These are phyloP conservation scores for Cytidiella melzeri DNA, from an alignment of 768 basidiomycete species.

Conservation along the genomic window DNA sequence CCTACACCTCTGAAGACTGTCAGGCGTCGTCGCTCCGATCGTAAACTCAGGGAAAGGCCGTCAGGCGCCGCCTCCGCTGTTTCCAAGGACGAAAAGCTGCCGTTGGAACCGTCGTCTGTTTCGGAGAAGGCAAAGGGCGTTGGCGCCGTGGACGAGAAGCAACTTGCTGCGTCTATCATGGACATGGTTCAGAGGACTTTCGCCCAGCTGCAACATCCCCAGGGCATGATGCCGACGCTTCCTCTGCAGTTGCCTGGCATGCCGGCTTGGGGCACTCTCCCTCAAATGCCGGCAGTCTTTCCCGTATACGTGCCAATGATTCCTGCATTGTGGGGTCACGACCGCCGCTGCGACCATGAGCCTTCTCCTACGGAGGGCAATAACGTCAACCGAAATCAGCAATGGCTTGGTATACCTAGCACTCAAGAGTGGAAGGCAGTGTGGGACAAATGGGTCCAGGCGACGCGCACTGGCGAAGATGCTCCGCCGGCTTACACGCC, in stretches of 20 bases:
- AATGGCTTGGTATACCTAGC: conserved; percentile 20
- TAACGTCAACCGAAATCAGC: conserved; percentile 30
- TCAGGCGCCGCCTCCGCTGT: neutral
- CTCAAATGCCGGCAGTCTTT: conserved; percentile 71
- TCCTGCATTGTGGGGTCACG: conserved; percentile 53
- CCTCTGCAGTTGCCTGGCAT: conserved; percentile 42
- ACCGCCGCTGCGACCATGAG: conserved; percentile 17
- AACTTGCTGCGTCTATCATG: conserved; percentile 43
- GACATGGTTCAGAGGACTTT: conserved; percentile 75
- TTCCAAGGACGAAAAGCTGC: neutral
- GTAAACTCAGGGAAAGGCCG: conserved; percentile 6
- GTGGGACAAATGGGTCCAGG: conserved; percentile 74
- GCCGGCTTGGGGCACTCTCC: conserved; percentile 44
- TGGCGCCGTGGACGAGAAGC: conserved; percentile 24
- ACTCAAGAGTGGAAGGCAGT: conserved; percentile 57
- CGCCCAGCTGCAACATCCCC: conserved; percentile 49
- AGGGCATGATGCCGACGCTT: conserved; percentile 48
- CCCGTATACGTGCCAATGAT: conserved; percentile 71
- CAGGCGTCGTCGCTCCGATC: conserved; percentile 4
- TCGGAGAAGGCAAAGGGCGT: conserved; percentile 21
- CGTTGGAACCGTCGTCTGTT: conserved; percentile 5
- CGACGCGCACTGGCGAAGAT: conserved; percentile 37
- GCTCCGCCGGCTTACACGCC: conserved; percentile 76
- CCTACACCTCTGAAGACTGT: neutral
- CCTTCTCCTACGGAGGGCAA: conserved; percentile 16